phyloP scores from a whole-genome alignment of 495 filamentous ascomycete species.

The Penicillium turbatum region DNA sequence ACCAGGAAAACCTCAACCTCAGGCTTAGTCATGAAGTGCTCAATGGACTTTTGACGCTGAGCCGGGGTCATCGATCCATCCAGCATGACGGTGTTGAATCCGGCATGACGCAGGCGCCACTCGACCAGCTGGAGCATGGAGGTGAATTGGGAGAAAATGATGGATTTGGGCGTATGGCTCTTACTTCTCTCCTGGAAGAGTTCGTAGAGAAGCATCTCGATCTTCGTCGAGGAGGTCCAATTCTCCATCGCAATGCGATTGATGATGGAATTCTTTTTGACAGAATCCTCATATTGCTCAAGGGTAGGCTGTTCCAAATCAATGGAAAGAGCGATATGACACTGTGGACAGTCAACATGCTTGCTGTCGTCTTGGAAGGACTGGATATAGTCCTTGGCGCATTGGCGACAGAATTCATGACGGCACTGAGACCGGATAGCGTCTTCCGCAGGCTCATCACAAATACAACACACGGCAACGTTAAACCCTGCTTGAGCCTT shows the following conservation, averaged over 20 bases:
- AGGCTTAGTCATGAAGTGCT: slow-evolving; percentile 89
- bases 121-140: slow-evolving; percentile 78
- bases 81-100: slow-evolving; percentile 96
- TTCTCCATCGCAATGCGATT: slow-evolving; percentile 96
- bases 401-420: slow-evolving; percentile 92
- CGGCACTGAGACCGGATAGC: slow-evolving; percentile 86
- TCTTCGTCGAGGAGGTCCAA: slow-evolving; percentile 97
- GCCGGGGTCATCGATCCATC: slow-evolving; percentile 93
- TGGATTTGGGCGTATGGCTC: slow-evolving; percentile 87
- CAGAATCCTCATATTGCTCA: slow-evolving; percentile 73
- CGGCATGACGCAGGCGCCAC: slow-evolving; percentile 90
- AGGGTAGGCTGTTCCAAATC: slow-evolving; percentile 92
- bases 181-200: slow-evolving; percentile 82
- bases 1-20: slow-evolving; percentile 94
- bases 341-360: slow-evolving; percentile 77
- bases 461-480: slow-evolving; percentile 84
- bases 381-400: slow-evolving; percentile 76
- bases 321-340: slow-evolving; percentile 83
- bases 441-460: slow-evolving; percentile 92
- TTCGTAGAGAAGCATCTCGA: slow-evolving; percentile 91
- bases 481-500: slow-evolving; percentile 81
- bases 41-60: slow-evolving; percentile 86
- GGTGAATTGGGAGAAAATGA: slow-evolving; percentile 69
- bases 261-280: slow-evolving; percentile 94
- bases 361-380: slow-evolving; percentile 57